These are phyloP conservation scores for Chloranthus sessilifolius DNA, from an alignment of 164 flowering plant genomes.

Conservation along the genomic window DNA sequence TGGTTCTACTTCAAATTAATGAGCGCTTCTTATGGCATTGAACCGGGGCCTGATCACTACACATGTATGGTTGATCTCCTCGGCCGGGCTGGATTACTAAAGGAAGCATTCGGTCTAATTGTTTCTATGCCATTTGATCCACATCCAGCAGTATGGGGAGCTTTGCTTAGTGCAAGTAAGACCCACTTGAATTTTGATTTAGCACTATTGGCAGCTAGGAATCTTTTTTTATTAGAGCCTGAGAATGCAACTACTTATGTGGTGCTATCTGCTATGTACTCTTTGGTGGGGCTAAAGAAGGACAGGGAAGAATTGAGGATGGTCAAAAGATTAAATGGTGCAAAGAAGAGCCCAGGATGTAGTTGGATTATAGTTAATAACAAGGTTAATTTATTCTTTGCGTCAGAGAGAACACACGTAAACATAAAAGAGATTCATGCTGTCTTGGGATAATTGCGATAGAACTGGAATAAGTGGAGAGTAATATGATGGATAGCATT, in stretches of 20 bases:
- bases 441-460: conserved; percentile 7
- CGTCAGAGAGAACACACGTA: conserved; percentile 20
- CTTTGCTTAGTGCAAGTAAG: conserved; percentile 73
- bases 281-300: conserved; percentile 18
- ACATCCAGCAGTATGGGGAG: conserved; percentile 82
- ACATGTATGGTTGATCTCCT: conserved; percentile 52
- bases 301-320: conserved; percentile 26
- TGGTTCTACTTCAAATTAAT: conserved; percentile 31
- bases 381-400: conserved; percentile 20
- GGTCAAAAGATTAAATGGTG: conserved; percentile 19
- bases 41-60: conserved; percentile 45
- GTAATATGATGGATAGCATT: too few relatives aligned
- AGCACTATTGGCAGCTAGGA: conserved; percentile 60
- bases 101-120: conserved; percentile 35
- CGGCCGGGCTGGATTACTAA: conserved; percentile 37
- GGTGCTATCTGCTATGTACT: conserved; percentile 32
- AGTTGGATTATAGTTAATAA: conserved; percentile 35
- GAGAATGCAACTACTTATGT: conserved; percentile 34
- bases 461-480: neutral
- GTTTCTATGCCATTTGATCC: conserved; percentile 65
- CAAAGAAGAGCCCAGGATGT: conserved; percentile 42
- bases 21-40: conserved; percentile 25
- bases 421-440: conserved; percentile 16
- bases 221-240: conserved; percentile 37
- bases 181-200: conserved; percentile 62